Conservation (phyloP, 495 filamentous ascomycete species). For the Penicillium dipodomyicola region DNA sequence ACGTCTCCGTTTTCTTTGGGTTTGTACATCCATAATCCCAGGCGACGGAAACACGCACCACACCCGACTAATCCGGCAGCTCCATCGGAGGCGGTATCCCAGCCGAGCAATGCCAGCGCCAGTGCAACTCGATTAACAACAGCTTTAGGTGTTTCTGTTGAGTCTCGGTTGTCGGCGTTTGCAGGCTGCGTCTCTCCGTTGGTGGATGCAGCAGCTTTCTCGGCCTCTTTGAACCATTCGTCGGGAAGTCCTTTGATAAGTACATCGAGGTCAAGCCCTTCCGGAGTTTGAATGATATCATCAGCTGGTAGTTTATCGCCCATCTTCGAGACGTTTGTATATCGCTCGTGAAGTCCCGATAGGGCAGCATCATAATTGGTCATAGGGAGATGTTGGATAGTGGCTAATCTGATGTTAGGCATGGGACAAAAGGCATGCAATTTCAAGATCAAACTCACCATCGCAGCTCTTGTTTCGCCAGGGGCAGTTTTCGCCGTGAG, state of each 20-base stretch:
- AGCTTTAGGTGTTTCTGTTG: constrained; percentile 12
- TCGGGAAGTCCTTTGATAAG: constrained; percentile 35
- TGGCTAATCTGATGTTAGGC: constrained; percentile 34
- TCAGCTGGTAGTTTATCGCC: constrained; percentile 50
- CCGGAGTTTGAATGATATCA: constrained; percentile 46
- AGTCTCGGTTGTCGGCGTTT: constrained; percentile 10
- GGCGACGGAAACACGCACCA: constrained; percentile 77
- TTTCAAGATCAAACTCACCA: constrained; percentile 48
- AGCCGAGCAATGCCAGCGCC: constrained; percentile 77
- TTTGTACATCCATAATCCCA: constrained; percentile 94
- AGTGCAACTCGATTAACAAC: constrained; percentile 67
- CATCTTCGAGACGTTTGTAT: constrained; percentile 52
- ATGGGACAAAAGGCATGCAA: neutral
- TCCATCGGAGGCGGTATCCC: constrained; percentile 68
- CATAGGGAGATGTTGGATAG: constrained; percentile 56
- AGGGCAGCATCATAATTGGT: constrained; percentile 57
- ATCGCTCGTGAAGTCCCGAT: constrained; percentile 56
- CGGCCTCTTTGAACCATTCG: constrained; percentile 26
- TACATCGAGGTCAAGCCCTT: constrained; percentile 38
- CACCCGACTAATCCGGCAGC: constrained; percentile 72
- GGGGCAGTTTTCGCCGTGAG: constrained; percentile 78
- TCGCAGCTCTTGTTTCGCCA: constrained; percentile 86
- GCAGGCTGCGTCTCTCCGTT: constrained; percentile 10
- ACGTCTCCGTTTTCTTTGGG: constrained; percentile 53
- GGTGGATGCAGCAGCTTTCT: constrained; percentile 13